Evolutionary conservation across 371 early-diverging fungal species (phyloP), one percentile per base, ranked within the genome.

Genomic region (Saksenaea oblongispora): DNA sequence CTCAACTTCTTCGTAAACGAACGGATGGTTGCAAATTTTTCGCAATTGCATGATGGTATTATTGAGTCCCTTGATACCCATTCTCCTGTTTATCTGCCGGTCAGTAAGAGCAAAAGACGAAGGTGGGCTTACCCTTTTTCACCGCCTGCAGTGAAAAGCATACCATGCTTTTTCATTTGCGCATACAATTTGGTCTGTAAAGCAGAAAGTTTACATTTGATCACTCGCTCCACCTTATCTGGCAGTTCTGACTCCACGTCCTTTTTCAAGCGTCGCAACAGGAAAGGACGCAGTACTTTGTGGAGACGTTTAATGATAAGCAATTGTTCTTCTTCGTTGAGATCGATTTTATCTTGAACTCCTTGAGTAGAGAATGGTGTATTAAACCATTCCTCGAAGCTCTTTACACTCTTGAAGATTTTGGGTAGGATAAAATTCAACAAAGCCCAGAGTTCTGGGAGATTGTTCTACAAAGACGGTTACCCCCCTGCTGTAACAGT

Each of bases 21-120:
- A 99, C 13, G 99, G 99, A 81, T 99, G 99, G 72, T 99, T 99
- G 73, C 99, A 98, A 62, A 98, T 93, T 78, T 99, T 99, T 42
- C 99, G 89, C 36, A 99, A 87, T 76, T 99, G 99, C 99, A 99
- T 98, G 63, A 99, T 91, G 1, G 95, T 89, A 83, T 99, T 99
- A 79, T 92, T 96, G 56, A 97, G 75, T 34, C 94, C 93, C 65
- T 91, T 92, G 64, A 90, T 84, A 28, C 89, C 89, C 10, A 83
- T 80, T 57, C 70, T 71, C 9, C 79, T 77, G 64, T 26, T 4
- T 1, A 28, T 14, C 13, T 15, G 17, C n/a, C 5, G 8, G 34
- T 47, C 54, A 35, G 22, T 42, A 39, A 39, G 10, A 3, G 3
- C 11, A 3, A 3, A 10, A 36, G 3, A 11, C 3, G 27, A 15